phyloP scores from a whole-genome alignment of 305 asterid genomes.

The Fraxinus sp. region DNA sequence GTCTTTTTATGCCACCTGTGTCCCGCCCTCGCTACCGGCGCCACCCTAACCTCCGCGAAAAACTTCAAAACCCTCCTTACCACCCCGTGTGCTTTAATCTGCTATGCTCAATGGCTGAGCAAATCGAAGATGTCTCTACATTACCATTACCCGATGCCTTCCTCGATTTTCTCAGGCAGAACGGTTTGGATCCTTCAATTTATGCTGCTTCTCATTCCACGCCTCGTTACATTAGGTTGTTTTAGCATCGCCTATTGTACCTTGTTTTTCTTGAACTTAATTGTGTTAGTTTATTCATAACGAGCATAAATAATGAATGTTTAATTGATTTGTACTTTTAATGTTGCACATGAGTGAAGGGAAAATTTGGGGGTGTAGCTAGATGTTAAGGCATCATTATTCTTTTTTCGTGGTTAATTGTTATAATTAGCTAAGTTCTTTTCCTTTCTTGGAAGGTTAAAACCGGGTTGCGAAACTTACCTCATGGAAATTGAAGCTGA shows the following conservation, averaged over 20 bases:
- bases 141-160: slow-evolving; percentile 70
- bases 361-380: neutral
- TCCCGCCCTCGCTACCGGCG: neutral
- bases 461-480: slow-evolving; percentile 60
- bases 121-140: slow-evolving; percentile 32
- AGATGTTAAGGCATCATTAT: neutral
- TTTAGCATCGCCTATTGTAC: neutral
- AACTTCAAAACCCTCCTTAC: neutral
- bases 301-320: neutral
- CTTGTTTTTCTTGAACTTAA: neutral
- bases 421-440: neutral
- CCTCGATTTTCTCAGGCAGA: slow-evolving; percentile 61
- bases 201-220: slow-evolving; percentile 53
- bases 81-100: neutral
- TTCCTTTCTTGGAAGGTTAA: slow-evolving; percentile 46
- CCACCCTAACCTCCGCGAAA: neutral
- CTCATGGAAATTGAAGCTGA: slow-evolving; percentile 68
- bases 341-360: neutral
- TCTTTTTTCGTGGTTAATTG: neutral
- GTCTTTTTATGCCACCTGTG: neutral
- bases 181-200: slow-evolving; percentile 77
- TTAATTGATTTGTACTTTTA: neutral
- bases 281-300: neutral
- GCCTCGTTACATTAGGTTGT: slow-evolving; percentile 84
- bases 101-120: slow-evolving; percentile 32